These are phyloP conservation scores for Leccinum cinnamomeum DNA, from an alignment of 1,284 basidiomycete genomes.

Conservation along the genomic window DNA sequence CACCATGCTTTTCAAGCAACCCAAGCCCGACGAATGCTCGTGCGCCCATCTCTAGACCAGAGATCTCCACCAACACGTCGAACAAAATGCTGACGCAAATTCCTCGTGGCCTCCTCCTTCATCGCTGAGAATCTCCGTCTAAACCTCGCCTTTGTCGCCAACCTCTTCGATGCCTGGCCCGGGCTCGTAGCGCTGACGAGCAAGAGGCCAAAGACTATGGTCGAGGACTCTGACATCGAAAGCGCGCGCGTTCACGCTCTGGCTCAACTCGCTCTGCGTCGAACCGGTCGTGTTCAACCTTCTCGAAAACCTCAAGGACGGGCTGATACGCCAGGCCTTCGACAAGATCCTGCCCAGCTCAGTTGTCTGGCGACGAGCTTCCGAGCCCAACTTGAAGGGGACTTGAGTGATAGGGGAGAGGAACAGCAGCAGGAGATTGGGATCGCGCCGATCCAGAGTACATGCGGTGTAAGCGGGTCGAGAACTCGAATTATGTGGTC, in stretches of 20 bases:
- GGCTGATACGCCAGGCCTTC: no score
- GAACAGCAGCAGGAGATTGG: slow-evolving; percentile 55
- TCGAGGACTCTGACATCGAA: slow-evolving; percentile 78
- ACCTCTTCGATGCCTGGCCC: slow-evolving; percentile 98
- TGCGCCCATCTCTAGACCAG: slow-evolving; percentile 85
- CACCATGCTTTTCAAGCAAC: slow-evolving; percentile 92
- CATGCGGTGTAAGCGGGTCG: slow-evolving; percentile 89
- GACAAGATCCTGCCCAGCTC: no score
- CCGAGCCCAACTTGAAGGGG: slow-evolving; percentile 39
- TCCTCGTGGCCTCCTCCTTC: slow-evolving; percentile 89
- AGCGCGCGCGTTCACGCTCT: no score
- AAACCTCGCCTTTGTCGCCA: slow-evolving; percentile 97
- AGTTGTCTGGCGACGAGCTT: slow-evolving; percentile 46
- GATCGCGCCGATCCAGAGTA: no score
- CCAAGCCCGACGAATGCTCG: slow-evolving; percentile 94
- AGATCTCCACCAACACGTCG: slow-evolving; percentile 83
- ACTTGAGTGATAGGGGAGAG: slow-evolving; percentile 50
- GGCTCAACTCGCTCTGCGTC: no score
- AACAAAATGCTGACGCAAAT: slow-evolving; percentile 97
- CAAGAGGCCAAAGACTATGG: slow-evolving; percentile 79
- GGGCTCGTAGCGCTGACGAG: slow-evolving; percentile 62
- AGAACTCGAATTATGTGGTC: slow-evolving; percentile 97
- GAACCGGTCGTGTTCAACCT: no score
- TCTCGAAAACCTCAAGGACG: no score
- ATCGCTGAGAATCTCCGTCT: slow-evolving; percentile 96